Conservation (phyloP, 345 rosid genomes). For the Kandelia obovata region DNA sequence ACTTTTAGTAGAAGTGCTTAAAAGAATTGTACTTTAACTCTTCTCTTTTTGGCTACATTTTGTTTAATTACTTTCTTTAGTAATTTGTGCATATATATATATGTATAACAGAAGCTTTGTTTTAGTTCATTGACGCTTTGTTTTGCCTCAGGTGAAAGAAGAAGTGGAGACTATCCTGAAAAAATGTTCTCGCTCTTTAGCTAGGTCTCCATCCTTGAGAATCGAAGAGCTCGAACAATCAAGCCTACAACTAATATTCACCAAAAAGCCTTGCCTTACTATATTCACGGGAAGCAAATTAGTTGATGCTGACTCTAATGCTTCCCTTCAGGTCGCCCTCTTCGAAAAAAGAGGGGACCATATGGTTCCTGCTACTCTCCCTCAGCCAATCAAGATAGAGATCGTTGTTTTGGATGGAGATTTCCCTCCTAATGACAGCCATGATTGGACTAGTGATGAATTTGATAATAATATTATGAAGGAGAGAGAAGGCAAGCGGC, state of each 20-base stretch:
- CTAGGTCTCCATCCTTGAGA: conserved; percentile 44
- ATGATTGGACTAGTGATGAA: conserved; percentile 59
- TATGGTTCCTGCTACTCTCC: conserved; percentile 24
- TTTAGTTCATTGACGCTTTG: not conserved
- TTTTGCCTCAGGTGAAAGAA: conserved; percentile 54
- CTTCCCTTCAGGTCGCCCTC: conserved; percentile 51
- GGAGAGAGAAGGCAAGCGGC: conserved; percentile 84
- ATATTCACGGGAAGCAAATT: conserved; percentile 76
- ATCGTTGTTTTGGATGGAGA: conserved; percentile 80
- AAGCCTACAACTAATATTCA: conserved; percentile 36
- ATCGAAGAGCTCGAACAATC: conserved; percentile 45
- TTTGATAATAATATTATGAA: conserved; percentile 53
- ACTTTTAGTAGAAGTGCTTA: not conserved
- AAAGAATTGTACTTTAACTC: too few relatives aligned
- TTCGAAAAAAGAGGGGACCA: conserved; percentile 31
- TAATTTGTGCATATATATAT: too few relatives aligned
- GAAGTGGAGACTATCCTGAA: conserved; percentile 61
- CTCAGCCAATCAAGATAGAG: conserved; percentile 57
- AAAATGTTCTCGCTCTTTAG: conserved; percentile 27
- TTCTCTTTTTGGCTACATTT: too few relatives aligned
- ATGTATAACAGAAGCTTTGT: too few relatives aligned
- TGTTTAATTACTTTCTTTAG: too few relatives aligned
- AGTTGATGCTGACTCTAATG: conserved; percentile 30
- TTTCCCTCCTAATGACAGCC: conserved; percentile 40
- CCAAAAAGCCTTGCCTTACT: conserved; percentile 30